Evolutionary conservation across 2,329 filamentous ascomycete species (phyloP).

Genomic region (Pseudocercospora fuligena): DNA sequence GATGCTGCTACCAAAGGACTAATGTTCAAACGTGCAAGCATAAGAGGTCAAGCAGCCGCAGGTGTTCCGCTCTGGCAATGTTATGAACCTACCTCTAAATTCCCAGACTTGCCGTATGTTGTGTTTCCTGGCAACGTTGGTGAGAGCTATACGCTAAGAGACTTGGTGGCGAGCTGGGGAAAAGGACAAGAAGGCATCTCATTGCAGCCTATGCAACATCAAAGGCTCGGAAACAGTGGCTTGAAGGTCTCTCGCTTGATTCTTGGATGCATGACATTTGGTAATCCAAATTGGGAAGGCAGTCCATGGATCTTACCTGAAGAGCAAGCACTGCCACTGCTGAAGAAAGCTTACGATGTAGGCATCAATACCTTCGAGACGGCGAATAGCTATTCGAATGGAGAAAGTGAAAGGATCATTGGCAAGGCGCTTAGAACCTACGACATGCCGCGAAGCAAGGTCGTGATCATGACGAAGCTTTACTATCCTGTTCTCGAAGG

Average conservation of each 20-base stretch:
- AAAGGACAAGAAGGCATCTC: background rate
- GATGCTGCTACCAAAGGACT: slow-evolving; percentile 64
- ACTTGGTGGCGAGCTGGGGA: slow-evolving; percentile 51
- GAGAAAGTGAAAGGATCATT: slow-evolving; percentile 38
- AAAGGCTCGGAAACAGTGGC: slow-evolving; percentile 45
- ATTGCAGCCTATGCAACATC: slow-evolving; percentile 23
- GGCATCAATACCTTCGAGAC: slow-evolving; percentile 54
- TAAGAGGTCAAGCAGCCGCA: slow-evolving; percentile 62
- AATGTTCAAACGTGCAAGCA: slow-evolving; percentile 57
- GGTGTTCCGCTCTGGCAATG: slow-evolving; percentile 65
- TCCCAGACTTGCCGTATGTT: slow-evolving; percentile 59
- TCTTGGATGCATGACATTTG: slow-evolving; percentile 36
- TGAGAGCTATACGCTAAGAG: slow-evolving; percentile 52
- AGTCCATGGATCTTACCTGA: slow-evolving; percentile 42
- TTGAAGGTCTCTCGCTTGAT: slow-evolving; percentile 47
- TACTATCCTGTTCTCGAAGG: slow-evolving; percentile 22
- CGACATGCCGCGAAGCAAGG: slow-evolving; percentile 37
- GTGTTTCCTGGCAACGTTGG: slow-evolving; percentile 66
- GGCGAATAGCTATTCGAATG: slow-evolving; percentile 40
- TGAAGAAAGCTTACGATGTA: slow-evolving; percentile 48
- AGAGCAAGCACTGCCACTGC: slow-evolving; percentile 44
- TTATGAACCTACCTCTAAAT: slow-evolving; percentile 57
- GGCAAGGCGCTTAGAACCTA: slow-evolving; percentile 36
- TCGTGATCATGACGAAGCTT: slow-evolving; percentile 41
- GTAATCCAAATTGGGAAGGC: slow-evolving; percentile 30